phyloP scores from a whole-genome alignment of 495 filamentous ascomycete genomes.

The Emericellopsis terricola region DNA sequence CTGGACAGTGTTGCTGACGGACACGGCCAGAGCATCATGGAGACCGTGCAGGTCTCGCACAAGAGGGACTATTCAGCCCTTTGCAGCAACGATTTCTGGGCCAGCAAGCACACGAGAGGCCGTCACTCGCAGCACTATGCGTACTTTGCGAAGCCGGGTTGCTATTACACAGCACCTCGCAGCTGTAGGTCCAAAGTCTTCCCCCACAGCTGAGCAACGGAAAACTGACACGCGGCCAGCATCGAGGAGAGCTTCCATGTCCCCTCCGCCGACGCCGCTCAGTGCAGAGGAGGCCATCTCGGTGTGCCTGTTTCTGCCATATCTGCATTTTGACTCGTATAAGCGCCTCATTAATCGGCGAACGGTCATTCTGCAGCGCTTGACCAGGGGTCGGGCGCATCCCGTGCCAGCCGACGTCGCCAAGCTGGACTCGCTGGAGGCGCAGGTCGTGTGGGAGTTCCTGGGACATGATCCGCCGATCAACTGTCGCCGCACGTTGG shows the following conservation, averaged over 20 bases:
- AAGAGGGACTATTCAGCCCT: constrained; percentile 21
- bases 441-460: constrained; percentile 45
- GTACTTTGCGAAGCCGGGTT: constrained; percentile 25
- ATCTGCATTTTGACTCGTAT: constrained; percentile 55
- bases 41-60: constrained; percentile 15
- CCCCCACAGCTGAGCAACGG: constrained; percentile 6
- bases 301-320: constrained; percentile 26
- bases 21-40: constrained; percentile 4
- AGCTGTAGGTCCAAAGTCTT: not conserved
- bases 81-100: constrained; percentile 31
- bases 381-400: constrained; percentile 35
- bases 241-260: not conserved
- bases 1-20: not conserved
- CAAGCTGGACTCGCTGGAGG: constrained; percentile 32
- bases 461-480: constrained; percentile 45
- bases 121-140: constrained; percentile 26
- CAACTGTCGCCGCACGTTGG: constrained; percentile 44
- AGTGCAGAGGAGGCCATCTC: constrained; percentile 5
- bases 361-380: constrained; percentile 34
- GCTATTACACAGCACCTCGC: constrained; percentile 8
- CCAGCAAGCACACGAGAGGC: constrained; percentile 23
- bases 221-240: constrained; percentile 8
- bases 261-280: not conserved
- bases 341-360: constrained; percentile 38
- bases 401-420: constrained; percentile 37